A percentile compares a stretch with the other conserved stretches of the same genome.
phyloP scores from a whole-genome alignment of 768 basidiomycete genomes.

The Cystobasidium tubakii region DNA sequence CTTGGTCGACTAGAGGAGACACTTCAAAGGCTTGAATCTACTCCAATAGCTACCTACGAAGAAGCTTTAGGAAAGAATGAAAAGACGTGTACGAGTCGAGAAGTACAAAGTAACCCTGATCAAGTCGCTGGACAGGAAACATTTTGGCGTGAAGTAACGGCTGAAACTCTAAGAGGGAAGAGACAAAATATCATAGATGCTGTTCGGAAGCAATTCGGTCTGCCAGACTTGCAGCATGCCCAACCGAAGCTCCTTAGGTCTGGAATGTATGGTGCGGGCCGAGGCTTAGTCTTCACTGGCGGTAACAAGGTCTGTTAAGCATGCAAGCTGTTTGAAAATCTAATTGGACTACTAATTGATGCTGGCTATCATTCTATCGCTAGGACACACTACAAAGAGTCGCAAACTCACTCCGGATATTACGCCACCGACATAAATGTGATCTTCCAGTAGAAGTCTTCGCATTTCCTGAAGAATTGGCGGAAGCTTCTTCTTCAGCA shows the following conservation, averaged over 20 bases:
- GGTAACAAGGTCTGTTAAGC: constrained; percentile 19
- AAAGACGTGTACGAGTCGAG: constrained; percentile 5
- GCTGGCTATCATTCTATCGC: neutral
- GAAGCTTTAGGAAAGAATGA: constrained; percentile 15
- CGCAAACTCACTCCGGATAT: constrained; percentile 18
- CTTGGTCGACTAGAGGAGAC: neutral
- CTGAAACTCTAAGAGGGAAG: neutral
- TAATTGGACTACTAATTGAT: neutral
- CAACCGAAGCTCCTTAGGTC: neutral
- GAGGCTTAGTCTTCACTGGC: constrained; percentile 29
- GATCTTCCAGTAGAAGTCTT: constrained; percentile 52
- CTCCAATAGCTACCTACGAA: constrained; percentile 4
- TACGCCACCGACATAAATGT: constrained; percentile 19
- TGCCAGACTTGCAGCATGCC: constrained; percentile 8
- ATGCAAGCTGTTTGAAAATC: neutral
- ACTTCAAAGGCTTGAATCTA: constrained; percentile 13
- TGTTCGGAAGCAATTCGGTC: constrained; percentile 4
- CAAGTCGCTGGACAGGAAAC: constrained; percentile 18
- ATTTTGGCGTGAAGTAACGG: constrained; percentile 19
- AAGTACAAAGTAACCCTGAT: constrained; percentile 23
- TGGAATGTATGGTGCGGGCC: neutral
- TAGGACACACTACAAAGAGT: constrained; percentile 31
- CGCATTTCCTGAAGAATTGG: constrained; percentile 51
- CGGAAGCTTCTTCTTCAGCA: constrained; percentile 35
- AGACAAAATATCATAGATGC: neutral